Base-by-base conservation (phyloP, 2,329 filamentous ascomycete genomes). In the Neopestalotiopsis rosae region DNA sequence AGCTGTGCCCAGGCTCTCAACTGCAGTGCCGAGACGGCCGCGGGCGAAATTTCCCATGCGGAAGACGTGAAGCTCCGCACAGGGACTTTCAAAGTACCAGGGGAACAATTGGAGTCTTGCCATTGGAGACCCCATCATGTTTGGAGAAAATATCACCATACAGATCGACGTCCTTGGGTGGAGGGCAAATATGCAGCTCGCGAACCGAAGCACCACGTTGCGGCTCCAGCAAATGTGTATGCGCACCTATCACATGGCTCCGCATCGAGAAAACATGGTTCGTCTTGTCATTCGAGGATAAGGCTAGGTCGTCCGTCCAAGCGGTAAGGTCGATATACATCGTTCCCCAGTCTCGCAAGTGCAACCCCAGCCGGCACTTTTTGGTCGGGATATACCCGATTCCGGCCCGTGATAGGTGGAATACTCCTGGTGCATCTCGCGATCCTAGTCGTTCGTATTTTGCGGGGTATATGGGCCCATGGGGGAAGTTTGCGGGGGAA, bases 241-340 rank as follows among this genome's bases (percentile, higher is more conserved):
- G 66, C 66, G 66, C 66, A 40, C 66, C 66, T 67, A 67, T 67
- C 66, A 63, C 7, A 24, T 28, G 24, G 4, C 2, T 5, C 7
- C 12, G 32, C 17, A n/a, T 30, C 5, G 12, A n/a, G 61, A 10
- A 10, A 38, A 38, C 6, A 38, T 38, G 10, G 5, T 28, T 28
- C 10, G 30, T 61, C 45, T 20, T 20, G n/a, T 6, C 3, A 30
- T 49, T 32, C 24, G 56, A 38, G 14, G 56, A 32, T 5, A 5
- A 6, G 28, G 17, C 63, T 17, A 28, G 3, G 4, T 13, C n/a
- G 28, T 24, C 32, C 13, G 28, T 58, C 42, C 40, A 66, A 56
- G 63, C 63, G 63, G 42, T 45, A 12, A 24, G 63, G 28, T 66
- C 49, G 30, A 45, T 66, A 57, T 66, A 49, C 40, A 24, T 24